Evolutionary conservation across 805 yeast genomes (phyloP).

Genomic region (Lipomyces anomalus): DNA sequence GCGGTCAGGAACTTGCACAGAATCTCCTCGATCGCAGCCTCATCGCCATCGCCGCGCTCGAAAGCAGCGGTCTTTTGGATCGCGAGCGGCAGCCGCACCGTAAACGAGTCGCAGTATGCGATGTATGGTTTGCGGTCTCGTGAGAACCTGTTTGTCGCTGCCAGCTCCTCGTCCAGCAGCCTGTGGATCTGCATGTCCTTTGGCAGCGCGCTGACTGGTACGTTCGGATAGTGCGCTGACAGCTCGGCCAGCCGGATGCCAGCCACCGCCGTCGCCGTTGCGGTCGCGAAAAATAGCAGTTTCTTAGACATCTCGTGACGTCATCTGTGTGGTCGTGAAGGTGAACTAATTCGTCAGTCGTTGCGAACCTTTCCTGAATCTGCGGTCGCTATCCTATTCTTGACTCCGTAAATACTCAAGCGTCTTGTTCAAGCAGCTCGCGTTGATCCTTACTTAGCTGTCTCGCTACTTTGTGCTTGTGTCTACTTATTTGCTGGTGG

Average conservation of each 20-base stretch:
- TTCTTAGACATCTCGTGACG: no score
- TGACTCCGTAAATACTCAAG: no score
- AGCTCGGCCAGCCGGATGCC: not conserved
- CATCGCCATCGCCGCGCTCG: not conserved
- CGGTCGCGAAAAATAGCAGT: no score
- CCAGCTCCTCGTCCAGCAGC: not conserved
- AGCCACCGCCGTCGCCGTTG: no score
- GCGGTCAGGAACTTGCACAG: not conserved
- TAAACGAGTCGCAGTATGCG: not conserved
- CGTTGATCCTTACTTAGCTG: no score
- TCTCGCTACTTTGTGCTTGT: no score
- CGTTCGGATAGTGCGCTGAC: not conserved
- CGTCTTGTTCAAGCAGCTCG: no score
- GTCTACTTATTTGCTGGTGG: no score
- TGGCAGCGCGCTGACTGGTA: not conserved
- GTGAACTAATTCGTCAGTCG: no score
- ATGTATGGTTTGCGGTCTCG: not conserved
- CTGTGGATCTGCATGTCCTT: not conserved
- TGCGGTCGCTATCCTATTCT: no score
- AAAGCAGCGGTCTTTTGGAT: not conserved
- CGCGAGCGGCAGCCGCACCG: not conserved
- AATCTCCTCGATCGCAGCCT: not conserved
- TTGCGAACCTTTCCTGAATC: no score
- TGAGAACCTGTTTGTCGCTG: not conserved
- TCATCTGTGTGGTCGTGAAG: no score